Evolutionary conservation across 2,329 filamentous ascomycete genomes (phyloP).

Genomic region (Metarhizium anisopliae): DNA sequence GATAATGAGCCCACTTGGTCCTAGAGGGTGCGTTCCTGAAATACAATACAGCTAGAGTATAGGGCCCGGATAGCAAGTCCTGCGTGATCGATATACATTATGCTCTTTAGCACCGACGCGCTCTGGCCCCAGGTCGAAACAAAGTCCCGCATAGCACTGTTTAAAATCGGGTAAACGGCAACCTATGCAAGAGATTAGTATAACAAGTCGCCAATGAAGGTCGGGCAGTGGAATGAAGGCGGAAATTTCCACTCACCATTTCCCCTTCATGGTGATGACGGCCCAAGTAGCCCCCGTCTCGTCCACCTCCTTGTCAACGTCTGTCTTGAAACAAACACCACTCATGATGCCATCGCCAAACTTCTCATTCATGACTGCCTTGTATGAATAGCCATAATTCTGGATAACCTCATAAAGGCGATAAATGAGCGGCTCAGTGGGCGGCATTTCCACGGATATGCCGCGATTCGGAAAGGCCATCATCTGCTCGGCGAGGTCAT

Average conservation of each 20-base stretch:
- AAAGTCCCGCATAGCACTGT: no score
- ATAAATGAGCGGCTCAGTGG: slow-evolving; percentile 54
- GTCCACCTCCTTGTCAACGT: slow-evolving; percentile 90
- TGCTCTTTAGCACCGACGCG: no score
- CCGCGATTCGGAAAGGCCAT: slow-evolving; percentile 74
- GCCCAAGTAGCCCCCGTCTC: slow-evolving; percentile 74
- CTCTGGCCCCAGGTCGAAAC: no score
- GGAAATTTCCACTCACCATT: slow-evolving; percentile 54
- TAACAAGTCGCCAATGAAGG: background rate
- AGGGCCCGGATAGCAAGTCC: no score
- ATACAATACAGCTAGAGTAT: no score
- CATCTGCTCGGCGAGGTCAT: slow-evolving; percentile 51
- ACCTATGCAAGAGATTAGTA: slow-evolving; percentile 11
- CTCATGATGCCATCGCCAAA: slow-evolving; percentile 95
- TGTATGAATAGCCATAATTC: slow-evolving; percentile 95
- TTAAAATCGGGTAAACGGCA: slow-evolving; percentile 24
- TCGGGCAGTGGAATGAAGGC: background rate
- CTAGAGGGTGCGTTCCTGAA: no score
- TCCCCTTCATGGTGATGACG: slow-evolving; percentile 73
- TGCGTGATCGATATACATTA: no score
- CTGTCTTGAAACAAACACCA: slow-evolving; percentile 82
- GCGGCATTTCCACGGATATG: slow-evolving; percentile 38
- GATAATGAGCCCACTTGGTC: no score
- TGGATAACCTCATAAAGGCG: slow-evolving; percentile 89
- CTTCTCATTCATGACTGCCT: slow-evolving; percentile 93